phyloP scores from a whole-genome alignment of 2,329 filamentous ascomycete species.

The Zymoseptoria tritici region DNA sequence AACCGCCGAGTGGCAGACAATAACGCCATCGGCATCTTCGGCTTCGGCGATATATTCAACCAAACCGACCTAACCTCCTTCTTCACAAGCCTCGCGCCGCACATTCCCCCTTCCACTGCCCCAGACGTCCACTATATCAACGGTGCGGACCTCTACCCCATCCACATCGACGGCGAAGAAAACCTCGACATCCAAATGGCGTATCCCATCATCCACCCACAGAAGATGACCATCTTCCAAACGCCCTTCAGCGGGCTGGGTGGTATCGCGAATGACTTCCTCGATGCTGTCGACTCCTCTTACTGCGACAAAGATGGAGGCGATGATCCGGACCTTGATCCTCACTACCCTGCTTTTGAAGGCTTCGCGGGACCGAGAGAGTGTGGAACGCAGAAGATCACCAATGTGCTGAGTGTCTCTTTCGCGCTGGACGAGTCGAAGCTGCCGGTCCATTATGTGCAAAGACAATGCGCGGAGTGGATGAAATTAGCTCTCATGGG shows the following conservation, averaged over 20 bases:
- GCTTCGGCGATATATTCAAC: constrained; percentile 9
- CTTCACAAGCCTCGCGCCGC: constrained; percentile 18
- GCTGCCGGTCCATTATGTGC: constrained; percentile 51
- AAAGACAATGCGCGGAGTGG: constrained; percentile 55
- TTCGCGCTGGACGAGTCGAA: constrained; percentile 59
- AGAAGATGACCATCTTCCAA: constrained; percentile 16
- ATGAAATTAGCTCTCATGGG: constrained; percentile 56
- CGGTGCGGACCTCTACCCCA: constrained; percentile 16
- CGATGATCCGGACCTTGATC: constrained; percentile 15
- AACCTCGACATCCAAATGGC: constrained; percentile 17
- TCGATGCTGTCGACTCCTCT: constrained; percentile 10
- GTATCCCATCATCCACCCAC: constrained; percentile 20
- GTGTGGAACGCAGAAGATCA: neutral
- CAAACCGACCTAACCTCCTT: constrained; percentile 14
- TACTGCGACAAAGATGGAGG: constrained; percentile 19
- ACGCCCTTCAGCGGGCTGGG: constrained; percentile 6
- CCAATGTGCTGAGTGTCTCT: constrained; percentile 52
- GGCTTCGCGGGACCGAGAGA: neutral
- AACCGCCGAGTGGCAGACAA: neutral
- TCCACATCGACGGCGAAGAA: constrained; percentile 20
- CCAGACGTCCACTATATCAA: constrained; percentile 20
- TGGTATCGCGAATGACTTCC: constrained; percentile 13
- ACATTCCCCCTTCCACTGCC: constrained; percentile 16
- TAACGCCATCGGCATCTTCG: neutral
- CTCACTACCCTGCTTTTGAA: constrained; percentile 6